Conservation (phyloP, 2,329 filamentous ascomycete species). For the Achaetomium macrosporum region DNA sequence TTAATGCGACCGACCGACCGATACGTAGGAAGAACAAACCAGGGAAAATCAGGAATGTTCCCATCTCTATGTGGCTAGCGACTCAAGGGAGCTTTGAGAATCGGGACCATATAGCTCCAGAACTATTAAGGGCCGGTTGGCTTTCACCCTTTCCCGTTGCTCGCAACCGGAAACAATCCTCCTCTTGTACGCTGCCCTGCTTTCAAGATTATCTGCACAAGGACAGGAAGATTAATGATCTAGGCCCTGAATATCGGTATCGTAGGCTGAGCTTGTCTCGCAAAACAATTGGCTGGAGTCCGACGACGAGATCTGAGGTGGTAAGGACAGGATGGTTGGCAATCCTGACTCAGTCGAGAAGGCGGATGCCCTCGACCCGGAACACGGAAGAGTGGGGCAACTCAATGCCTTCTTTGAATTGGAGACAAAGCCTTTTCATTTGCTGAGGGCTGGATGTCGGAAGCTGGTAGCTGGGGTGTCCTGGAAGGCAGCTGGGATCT, state of each 20-base stretch:
- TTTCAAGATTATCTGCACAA: neutral
- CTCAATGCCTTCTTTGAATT: neutral
- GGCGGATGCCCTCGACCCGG: constrained; percentile 17
- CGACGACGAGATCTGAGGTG: neutral
- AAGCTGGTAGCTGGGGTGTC: too few species aligned
- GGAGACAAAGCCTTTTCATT: constrained; percentile 13
- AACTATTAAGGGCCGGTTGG: too few species aligned
- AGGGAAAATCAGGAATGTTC: too few species aligned
- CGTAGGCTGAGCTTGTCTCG: neutral
- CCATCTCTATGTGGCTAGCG: too few species aligned
- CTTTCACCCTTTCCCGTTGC: too few species aligned
- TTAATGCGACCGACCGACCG: too few species aligned
- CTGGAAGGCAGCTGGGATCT: constrained; percentile 12
- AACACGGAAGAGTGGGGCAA: constrained; percentile 15
- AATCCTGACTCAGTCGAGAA: constrained; percentile 22
- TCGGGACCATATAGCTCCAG: too few species aligned
- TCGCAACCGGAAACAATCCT: neutral
- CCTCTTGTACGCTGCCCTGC: neutral
- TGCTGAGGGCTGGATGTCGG: constrained; percentile 1
- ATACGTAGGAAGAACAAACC: too few species aligned
- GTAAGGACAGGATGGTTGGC: constrained; percentile 16
- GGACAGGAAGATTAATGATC: neutral
- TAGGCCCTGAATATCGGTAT: neutral
- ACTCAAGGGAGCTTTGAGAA: too few species aligned
- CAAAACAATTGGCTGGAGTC: neutral